Evolutionary conservation across 2,329 filamentous ascomycete species (phyloP).

Genomic region (Stylonectria norvegica): DNA sequence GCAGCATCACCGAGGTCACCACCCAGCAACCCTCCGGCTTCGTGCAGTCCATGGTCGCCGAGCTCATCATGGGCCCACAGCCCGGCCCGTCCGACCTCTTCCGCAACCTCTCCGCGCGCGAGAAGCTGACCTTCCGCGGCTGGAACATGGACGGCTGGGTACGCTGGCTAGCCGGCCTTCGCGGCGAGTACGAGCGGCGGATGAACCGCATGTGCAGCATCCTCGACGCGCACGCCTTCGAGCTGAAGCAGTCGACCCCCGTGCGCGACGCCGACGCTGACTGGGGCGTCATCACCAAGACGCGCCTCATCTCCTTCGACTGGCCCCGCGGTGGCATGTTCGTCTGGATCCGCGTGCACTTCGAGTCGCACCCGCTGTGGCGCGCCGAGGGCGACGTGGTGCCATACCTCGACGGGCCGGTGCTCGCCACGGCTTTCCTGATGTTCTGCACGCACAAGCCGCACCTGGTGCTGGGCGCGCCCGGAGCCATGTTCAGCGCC

Average conservation of each 20-base stretch:
- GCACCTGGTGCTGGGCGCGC: slow-evolving; percentile 65
- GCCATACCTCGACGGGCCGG: slow-evolving; percentile 48
- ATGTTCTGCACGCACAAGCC: slow-evolving; percentile 67
- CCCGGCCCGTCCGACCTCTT: slow-evolving; percentile 43
- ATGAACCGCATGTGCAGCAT: slow-evolving; percentile 76
- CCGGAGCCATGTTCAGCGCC: slow-evolving; percentile 72
- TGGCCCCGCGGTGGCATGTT: slow-evolving; percentile 92
- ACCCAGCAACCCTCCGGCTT: slow-evolving; percentile 89
- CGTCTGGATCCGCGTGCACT: slow-evolving; percentile 72
- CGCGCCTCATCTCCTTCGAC: slow-evolving; percentile 68
- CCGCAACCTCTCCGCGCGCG: slow-evolving; percentile 43
- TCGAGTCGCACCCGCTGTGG: slow-evolving; percentile 70
- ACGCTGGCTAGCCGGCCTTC: slow-evolving; percentile 81
- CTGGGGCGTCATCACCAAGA: slow-evolving; percentile 75
- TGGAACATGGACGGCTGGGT: slow-evolving; percentile 88
- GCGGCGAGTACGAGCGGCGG: slow-evolving; percentile 78
- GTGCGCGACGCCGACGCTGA: slow-evolving; percentile 48
- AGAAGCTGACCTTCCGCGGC: slow-evolving; percentile 48
- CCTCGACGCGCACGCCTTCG: slow-evolving; percentile 65
- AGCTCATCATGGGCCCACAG: slow-evolving; percentile 70
- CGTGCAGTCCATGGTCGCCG: slow-evolving; percentile 77
- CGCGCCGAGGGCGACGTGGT: slow-evolving; percentile 29
- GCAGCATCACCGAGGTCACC: slow-evolving; percentile 68
- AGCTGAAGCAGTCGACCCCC: slow-evolving; percentile 60
- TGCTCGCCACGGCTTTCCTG: slow-evolving; percentile 65